These are phyloP conservation scores for Calonectria naviculata DNA, from an alignment of 2,329 filamentous ascomycete genomes.

Conservation along the genomic window DNA sequence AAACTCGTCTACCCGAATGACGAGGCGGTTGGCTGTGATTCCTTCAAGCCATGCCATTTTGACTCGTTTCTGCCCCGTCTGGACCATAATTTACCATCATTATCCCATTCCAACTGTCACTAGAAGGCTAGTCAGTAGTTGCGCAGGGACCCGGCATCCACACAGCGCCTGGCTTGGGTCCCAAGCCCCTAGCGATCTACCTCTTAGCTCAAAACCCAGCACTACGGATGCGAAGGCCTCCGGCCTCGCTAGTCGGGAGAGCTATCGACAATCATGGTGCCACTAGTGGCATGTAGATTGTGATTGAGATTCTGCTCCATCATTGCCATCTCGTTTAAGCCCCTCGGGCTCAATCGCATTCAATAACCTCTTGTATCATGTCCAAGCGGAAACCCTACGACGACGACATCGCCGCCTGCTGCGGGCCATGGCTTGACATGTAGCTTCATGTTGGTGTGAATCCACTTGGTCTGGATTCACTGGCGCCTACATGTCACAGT, in stretches of 20 bases:
- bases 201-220: constrained; percentile 10
- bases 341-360: neutral
- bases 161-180: neutral
- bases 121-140: neutral
- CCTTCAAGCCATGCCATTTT: neutral
- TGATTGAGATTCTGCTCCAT: neutral
- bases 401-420: neutral
- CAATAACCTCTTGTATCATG: neutral
- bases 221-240: neutral
- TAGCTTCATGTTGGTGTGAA: neutral
- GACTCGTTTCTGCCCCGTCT: neutral
- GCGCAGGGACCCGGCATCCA: neutral
- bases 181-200: constrained; percentile 1
- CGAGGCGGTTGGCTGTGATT: neutral
- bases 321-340: neutral
- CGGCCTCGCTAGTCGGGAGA: neutral
- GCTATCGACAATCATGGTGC: constrained; percentile 8
- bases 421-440: neutral
- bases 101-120: neutral
- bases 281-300: neutral
- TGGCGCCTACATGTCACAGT: neutral
- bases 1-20: neutral
- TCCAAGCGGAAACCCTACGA: neutral
- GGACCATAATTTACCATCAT: neutral
- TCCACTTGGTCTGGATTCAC: neutral